These are phyloP conservation scores for Grammothele lineata DNA, from an alignment of 768 basidiomycete genomes.

Conservation along the genomic window DNA sequence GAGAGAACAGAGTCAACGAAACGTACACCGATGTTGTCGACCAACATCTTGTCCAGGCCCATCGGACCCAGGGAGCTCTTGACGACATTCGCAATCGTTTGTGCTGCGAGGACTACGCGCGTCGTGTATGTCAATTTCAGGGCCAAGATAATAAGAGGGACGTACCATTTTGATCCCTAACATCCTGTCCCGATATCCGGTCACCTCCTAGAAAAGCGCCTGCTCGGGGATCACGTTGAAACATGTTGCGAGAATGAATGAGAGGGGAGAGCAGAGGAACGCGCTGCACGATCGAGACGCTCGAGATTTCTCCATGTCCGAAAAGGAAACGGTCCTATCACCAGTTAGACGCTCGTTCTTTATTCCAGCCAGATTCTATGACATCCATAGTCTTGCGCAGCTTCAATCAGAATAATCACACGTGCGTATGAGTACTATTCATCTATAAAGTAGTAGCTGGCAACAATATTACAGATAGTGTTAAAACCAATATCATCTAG, in stretches of 20 bases:
- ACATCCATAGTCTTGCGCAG: no score
- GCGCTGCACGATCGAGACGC: neutral
- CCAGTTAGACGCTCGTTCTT: no score
- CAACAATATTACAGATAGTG: no score
- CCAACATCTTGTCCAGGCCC: slow-evolving; percentile 95
- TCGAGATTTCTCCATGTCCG: no score
- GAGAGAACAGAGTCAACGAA: neutral
- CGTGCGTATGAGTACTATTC: no score
- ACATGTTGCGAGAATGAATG: slow-evolving; percentile 46
- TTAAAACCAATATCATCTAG: no score
- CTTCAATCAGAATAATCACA: no score
- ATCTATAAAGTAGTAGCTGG: no score
- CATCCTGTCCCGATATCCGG: slow-evolving; percentile 90
- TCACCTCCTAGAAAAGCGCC: slow-evolving; percentile 94
- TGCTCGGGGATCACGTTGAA: slow-evolving; percentile 87
- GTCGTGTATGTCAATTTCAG: slow-evolving; percentile 1
- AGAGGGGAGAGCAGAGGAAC: slow-evolving; percentile 1
- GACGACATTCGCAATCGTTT: slow-evolving; percentile 95
- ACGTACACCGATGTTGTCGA: slow-evolving; percentile 93
- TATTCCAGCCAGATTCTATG: no score
- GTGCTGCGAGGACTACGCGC: slow-evolving; percentile 81
- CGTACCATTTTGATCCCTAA: slow-evolving; percentile 94
- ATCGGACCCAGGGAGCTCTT: slow-evolving; percentile 95
- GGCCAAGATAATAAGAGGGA: slow-evolving; percentile 2
- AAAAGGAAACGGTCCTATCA: no score